Conservation (phyloP, 129 eudicot genomes). For the Centrapalus pauciflorus region DNA sequence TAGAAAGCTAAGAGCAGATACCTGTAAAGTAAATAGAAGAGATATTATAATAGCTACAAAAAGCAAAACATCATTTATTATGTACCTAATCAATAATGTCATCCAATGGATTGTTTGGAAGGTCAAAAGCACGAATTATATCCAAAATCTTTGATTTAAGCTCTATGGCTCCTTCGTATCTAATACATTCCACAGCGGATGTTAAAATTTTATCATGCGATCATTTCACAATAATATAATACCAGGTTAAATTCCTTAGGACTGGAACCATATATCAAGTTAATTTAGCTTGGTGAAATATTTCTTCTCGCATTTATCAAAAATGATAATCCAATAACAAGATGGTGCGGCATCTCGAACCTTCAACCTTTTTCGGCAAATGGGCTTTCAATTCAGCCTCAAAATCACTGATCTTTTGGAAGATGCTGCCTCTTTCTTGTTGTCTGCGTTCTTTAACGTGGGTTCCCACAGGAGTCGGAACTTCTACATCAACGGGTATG, state of each 20-base stretch:
- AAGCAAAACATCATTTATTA: neutral
- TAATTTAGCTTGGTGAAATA: neutral
- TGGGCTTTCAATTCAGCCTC: too few relatives aligned
- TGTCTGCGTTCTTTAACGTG: too few relatives aligned
- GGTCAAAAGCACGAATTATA: conserved; percentile 72
- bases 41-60: neutral
- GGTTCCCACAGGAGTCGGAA: too few relatives aligned
- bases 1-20: too few relatives aligned
- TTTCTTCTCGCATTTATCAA: neutral
- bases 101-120: conserved; percentile 98
- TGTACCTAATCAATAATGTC: conserved; percentile 94
- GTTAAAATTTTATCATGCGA: neutral
- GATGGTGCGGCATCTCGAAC: neutral
- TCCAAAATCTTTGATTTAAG: conserved; percentile 73
- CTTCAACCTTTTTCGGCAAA: too few relatives aligned
- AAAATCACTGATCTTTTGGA: too few relatives aligned
- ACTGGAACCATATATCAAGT: conserved; percentile 1
- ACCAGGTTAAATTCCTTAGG: neutral
- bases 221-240: neutral
- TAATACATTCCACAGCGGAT: conserved; percentile 21
- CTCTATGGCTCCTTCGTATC: conserved; percentile 86
- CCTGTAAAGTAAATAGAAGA: neutral
- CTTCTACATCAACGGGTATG: too few relatives aligned
- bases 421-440: too few relatives aligned
- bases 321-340: neutral